Evolutionary conservation across 83 land plant genomes (phyloP).

Genomic region (Thuja plicata): DNA sequence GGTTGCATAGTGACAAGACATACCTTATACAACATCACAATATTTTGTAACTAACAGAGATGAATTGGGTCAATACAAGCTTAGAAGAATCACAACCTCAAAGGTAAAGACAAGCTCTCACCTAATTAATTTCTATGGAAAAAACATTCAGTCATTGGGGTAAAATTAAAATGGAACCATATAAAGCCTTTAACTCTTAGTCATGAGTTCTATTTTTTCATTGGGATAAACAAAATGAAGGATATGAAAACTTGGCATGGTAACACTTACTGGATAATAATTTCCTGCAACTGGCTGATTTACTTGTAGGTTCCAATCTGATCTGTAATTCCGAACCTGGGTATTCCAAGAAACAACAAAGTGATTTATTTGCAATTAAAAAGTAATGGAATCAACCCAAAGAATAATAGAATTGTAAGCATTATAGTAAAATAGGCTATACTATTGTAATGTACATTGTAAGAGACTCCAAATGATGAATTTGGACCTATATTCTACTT

Average conservation of each 20-base stretch:
- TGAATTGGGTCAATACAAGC: background rate
- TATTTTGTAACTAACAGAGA: background rate
- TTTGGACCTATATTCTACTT: background rate
- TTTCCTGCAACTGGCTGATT: conserved; percentile 92
- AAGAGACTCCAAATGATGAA: background rate
- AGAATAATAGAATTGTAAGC: background rate
- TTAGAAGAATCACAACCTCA: background rate
- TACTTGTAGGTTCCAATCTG: conserved; percentile 88
- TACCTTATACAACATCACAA: background rate
- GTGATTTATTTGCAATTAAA: background rate
- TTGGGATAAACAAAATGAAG: background rate
- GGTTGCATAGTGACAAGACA: background rate
- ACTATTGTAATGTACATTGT: background rate
- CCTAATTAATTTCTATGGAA: background rate
- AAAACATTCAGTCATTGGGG: background rate
- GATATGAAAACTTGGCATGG: background rate
- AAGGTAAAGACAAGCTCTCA: background rate
- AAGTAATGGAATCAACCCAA: background rate
- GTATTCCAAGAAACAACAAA: conserved; percentile 3
- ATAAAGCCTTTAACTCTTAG: background rate
- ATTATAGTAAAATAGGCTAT: background rate
- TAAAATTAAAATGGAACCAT: background rate
- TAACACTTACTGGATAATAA: conserved; percentile 81
- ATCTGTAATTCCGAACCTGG: conserved; percentile 88
- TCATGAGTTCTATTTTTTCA: background rate